phyloP scores from a whole-genome alignment of 768 basidiomycete genomes.

The Tylopilus intermedius region DNA sequence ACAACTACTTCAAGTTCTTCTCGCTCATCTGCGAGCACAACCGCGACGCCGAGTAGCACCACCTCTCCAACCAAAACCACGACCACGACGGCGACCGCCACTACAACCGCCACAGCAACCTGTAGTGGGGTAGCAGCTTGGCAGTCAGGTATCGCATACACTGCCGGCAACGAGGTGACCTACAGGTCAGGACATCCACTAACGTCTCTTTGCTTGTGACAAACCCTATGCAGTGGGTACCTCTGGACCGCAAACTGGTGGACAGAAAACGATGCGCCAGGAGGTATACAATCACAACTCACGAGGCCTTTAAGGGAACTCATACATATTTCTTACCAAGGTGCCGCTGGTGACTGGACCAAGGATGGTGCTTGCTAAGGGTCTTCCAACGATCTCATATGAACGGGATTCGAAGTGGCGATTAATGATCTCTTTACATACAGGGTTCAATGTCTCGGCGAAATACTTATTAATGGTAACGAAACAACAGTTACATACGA shows the following conservation, averaged over 20 bases:
- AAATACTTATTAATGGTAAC: not conserved
- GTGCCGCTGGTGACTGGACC: slow-evolving; percentile 49
- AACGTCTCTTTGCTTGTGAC: not conserved
- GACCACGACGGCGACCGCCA: slow-evolving; percentile 27
- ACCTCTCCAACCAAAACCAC: slow-evolving; percentile 8
- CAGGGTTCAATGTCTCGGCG: too few relatives aligned
- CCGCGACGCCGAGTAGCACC: slow-evolving; percentile 9
- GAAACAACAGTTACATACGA: not conserved
- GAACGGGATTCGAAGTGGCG: not conserved
- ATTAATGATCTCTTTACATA: not conserved
- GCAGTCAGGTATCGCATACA: slow-evolving; percentile 41
- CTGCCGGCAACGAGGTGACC: slow-evolving; percentile 46
- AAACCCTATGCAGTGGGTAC: slow-evolving; percentile 15
- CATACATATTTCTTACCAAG: slow-evolving; percentile 24
- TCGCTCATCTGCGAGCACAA: slow-evolving; percentile 10
- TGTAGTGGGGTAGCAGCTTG: slow-evolving; percentile 52
- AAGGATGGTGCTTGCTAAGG: slow-evolving; percentile 49
- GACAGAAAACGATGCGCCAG: slow-evolving; percentile 52
- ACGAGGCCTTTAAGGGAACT: not conserved
- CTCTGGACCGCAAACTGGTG: slow-evolving; percentile 58
- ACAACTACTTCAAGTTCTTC: slow-evolving; percentile 16
- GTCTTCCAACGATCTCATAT: not conserved
- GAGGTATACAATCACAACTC: slow-evolving; percentile 24
- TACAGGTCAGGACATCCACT: slow-evolving; percentile 39
- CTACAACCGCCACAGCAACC: slow-evolving; percentile 27